Conservation (phyloP, 768 basidiomycete genomes). For the Lactarius quietus region DNA sequence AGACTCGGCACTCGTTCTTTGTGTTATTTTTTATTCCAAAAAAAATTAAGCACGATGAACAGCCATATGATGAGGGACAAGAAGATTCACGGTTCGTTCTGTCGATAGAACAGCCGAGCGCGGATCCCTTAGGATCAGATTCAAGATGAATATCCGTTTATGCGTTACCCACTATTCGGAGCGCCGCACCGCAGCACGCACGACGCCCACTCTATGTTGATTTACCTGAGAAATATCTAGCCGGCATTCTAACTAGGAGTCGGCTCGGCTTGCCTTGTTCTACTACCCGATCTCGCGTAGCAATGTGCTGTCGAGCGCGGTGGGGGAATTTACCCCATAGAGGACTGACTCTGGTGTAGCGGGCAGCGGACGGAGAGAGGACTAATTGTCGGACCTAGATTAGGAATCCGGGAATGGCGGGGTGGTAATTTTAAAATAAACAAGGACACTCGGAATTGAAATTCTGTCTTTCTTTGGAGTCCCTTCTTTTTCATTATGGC, state of each 20-base stretch:
- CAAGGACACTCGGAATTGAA: constrained; percentile 1
- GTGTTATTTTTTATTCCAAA: neutral
- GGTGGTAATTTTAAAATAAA: constrained; percentile 2
- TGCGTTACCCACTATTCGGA: neutral
- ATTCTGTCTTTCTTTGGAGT: neutral
- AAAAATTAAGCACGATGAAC: neutral
- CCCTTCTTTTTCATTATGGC: constrained; percentile 21
- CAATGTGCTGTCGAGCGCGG: neutral
- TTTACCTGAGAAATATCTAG: neutral
- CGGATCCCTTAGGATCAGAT: constrained; percentile 2
- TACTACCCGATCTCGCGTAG: too few species aligned
- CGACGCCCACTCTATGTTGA: neutral
- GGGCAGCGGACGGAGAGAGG: neutral
- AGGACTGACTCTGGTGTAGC: neutral
- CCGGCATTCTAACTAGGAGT: neutral
- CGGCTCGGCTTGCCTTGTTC: neutral
- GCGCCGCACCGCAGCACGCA: neutral
- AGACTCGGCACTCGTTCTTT: neutral
- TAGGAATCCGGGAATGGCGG: constrained; percentile 2
- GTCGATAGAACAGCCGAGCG: neutral
- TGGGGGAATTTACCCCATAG: neutral
- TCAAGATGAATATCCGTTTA: neutral
- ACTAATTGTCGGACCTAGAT: neutral
- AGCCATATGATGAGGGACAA: neutral
- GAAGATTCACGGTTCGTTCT: neutral